Evolutionary conservation across 164 flowering plant genomes (phyloP).

Genomic region (Annona squamosa): DNA sequence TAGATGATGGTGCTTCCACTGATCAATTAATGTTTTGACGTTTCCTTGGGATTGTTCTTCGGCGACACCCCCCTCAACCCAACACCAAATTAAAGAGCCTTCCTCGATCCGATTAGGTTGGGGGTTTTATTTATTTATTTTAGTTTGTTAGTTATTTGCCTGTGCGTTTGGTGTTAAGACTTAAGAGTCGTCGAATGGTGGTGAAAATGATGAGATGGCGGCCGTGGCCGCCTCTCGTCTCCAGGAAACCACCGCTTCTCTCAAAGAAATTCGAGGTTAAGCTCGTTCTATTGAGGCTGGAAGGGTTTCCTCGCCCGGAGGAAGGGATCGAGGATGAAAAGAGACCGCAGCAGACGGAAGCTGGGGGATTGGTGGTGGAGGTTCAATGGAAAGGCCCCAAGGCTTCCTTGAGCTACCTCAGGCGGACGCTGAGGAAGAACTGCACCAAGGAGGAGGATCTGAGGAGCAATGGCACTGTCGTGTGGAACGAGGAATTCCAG

Average conservation of each 20-base stretch:
- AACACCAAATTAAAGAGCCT: too few species aligned
- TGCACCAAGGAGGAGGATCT: conserved; percentile 54
- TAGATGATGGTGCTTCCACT: not conserved
- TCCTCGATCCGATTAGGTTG: not conserved
- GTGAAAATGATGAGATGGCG: conserved; percentile 98
- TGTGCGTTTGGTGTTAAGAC: not conserved
- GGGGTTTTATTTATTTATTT: not conserved
- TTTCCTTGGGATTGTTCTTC: not conserved
- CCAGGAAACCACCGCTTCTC: conserved; percentile 49
- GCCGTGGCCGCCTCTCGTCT: conserved; percentile 77
- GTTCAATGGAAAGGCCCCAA: conserved; percentile 84
- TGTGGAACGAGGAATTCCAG: conserved; percentile 87
- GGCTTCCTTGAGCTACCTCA: conserved; percentile 45
- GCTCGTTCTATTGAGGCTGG: conserved; percentile 45
- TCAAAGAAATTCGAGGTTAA: conserved; percentile 73
- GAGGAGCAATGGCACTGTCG: conserved; percentile 37
- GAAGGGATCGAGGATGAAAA: conserved; percentile 10
- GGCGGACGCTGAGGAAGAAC: conserved; percentile 67
- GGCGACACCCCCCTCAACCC: not conserved
- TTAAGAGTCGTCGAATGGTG: conserved; percentile 40
- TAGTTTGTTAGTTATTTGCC: not conserved
- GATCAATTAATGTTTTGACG: not conserved
- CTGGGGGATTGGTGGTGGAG: conserved; percentile 54
- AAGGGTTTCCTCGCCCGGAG: conserved; percentile 24
- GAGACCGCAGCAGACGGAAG: conserved; percentile 8